These are phyloP conservation scores for Rosa persica DNA, from an alignment of 306 rosid species.

Conservation along the genomic window DNA sequence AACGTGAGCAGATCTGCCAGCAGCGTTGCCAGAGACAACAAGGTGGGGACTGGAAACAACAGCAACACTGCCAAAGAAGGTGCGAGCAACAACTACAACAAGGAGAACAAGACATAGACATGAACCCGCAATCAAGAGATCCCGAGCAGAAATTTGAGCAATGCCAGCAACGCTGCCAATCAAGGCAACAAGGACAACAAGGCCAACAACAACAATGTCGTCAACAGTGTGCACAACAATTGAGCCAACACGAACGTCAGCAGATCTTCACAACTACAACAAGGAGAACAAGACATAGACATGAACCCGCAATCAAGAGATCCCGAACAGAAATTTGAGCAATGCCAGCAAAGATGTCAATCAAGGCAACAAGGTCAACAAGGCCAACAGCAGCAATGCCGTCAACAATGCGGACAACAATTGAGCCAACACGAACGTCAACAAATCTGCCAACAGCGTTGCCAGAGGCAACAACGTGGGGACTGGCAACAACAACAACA, in stretches of 20 bases:
- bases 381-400: neutral
- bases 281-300: neutral
- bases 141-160: neutral
- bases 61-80: neutral
- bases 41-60: neutral
- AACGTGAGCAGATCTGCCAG: neutral
- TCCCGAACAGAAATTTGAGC: neutral
- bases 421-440: neutral
- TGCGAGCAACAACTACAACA: constrained; percentile 5
- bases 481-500: neutral
- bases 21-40: neutral
- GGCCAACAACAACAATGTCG: neutral
- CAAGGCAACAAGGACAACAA: no score
- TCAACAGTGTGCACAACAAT: neutral
- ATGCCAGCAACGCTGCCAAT: neutral
- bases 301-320: neutral
- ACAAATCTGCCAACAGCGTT: neutral
- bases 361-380: neutral
- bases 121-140: neutral
- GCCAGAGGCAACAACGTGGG: neutral
- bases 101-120: neutral
- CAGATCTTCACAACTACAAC: neutral
- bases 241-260: neutral
- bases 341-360: constrained; percentile 2
- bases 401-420: neutral